These are phyloP conservation scores for Saccharomycopsis sp. DNA, from an alignment of 805 yeast genomes.

Conservation along the genomic window DNA sequence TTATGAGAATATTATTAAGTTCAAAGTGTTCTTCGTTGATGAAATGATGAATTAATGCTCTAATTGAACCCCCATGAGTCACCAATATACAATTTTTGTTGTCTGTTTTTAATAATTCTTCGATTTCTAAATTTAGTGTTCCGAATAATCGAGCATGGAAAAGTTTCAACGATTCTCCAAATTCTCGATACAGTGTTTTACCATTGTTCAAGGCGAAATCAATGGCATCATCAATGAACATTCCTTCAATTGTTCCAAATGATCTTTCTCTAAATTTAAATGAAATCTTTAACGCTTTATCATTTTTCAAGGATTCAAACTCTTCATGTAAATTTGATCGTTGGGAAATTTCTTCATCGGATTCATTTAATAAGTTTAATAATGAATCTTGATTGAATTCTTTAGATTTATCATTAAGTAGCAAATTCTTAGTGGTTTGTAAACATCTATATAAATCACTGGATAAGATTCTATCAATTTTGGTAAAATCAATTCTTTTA, in stretches of 20 bases:
- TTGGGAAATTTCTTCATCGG: background rate
- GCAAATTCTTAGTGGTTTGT: no score
- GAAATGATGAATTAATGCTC: constrained; percentile 45
- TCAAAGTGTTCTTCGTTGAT: constrained; percentile 29
- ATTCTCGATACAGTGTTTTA: constrained; percentile 35
- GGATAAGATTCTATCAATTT: constrained; percentile 28
- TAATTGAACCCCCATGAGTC: constrained; percentile 77
- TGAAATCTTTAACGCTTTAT: background rate
- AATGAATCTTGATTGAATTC: constrained; percentile 15
- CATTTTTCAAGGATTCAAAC: background rate
- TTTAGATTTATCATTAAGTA: constrained; percentile 30
- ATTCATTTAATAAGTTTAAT: constrained; percentile 1
- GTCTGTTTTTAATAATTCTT: constrained; percentile 21
- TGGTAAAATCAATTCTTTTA: constrained; percentile 24
- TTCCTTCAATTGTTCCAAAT: constrained; percentile 77
- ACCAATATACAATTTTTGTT: constrained; percentile 43
- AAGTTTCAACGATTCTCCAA: constrained; percentile 48
- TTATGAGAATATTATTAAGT: constrained; percentile 26
- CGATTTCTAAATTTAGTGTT: constrained; percentile 37
- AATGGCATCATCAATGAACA: constrained; percentile 56
- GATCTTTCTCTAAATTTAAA: constrained; percentile 51
- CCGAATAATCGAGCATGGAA: constrained; percentile 42
- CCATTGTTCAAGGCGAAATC: constrained; percentile 24
- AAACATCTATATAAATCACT: constrained; percentile 44
- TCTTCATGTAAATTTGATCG: background rate